Conservation (phyloP, 2,329 filamentous ascomycete species). For the Phaeosphaeria sp. region DNA sequence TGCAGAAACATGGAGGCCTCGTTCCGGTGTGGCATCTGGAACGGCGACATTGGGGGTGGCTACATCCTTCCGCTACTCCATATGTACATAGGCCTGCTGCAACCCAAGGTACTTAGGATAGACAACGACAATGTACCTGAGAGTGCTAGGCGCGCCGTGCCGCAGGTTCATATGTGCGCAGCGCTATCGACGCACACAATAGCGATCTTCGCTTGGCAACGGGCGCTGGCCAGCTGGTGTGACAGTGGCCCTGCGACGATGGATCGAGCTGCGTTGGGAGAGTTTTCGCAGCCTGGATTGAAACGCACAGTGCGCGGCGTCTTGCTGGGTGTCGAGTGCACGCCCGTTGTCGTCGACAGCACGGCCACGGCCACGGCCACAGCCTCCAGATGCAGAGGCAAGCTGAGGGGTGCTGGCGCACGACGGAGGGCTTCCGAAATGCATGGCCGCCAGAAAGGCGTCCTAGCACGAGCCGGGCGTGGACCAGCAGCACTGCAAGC, state of each 20-base stretch:
- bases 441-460: neutral
- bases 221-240: neutral
- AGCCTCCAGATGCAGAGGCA: neutral
- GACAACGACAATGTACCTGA: slow-evolving; percentile 23
- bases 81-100: neutral
- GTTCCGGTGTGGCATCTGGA: neutral
- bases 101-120: slow-evolving; percentile 4
- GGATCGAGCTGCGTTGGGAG: slow-evolving; percentile 21
- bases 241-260: slow-evolving; percentile 14
- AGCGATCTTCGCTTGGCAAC: slow-evolving; percentile 37
- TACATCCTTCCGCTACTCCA: neutral
- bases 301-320: slow-evolving; percentile 26
- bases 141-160: slow-evolving; percentile 19
- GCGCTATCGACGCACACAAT: slow-evolving; percentile 32
- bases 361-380: neutral
- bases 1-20: slow-evolving; percentile 7
- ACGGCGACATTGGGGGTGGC: neutral
- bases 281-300: slow-evolving; percentile 16
- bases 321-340: neutral
- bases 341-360: neutral
- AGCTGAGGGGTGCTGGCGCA: slow-evolving; percentile 4
- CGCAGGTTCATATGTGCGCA: slow-evolving; percentile 13
- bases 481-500: neutral
- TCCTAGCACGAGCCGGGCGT: neutral
- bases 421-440: slow-evolving; percentile 4